These are phyloP conservation scores for Macadamia tetraphylla DNA, from an alignment of 164 flowering plant species.

Conservation along the genomic window DNA sequence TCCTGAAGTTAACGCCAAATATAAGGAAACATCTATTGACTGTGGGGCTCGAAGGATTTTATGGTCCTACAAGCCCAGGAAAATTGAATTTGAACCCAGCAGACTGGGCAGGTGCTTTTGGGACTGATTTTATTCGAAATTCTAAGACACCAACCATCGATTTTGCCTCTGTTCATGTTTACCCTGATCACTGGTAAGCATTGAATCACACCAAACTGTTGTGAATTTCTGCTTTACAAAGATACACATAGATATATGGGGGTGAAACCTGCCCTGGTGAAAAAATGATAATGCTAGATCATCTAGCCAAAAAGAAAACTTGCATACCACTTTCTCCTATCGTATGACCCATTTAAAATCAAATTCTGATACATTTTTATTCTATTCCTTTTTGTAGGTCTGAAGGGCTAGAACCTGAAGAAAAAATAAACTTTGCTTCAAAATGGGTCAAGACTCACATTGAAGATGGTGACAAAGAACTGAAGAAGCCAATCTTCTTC, in stretches of 20 bases:
- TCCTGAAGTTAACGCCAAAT: too few species aligned
- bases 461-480: conserved; percentile 69
- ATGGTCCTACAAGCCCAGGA: conserved; percentile 44
- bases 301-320: not conserved
- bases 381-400: conserved; percentile 38
- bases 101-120: conserved; percentile 11
- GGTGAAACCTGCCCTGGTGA: not conserved
- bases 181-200: conserved; percentile 86
- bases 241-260: not conserved
- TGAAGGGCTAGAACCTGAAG: conserved; percentile 34
- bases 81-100: conserved; percentile 44
- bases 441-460: conserved; percentile 77
- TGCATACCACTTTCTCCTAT: not conserved
- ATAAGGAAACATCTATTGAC: conserved; percentile 66
- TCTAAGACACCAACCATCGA: conserved; percentile 54
- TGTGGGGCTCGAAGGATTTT: conserved; percentile 75
- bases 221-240: not conserved
- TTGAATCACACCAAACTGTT: not conserved
- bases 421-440: conserved; percentile 46
- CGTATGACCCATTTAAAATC: not conserved
- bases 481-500: conserved; percentile 75
- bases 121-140: conserved; percentile 77
- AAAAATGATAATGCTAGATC: too few species aligned
- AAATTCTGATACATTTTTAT: not conserved
- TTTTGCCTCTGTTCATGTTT: conserved; percentile 84